Evolutionary conservation across 2,329 filamentous ascomycete species (phyloP).

Genomic region (Trichocomaceae sp.): DNA sequence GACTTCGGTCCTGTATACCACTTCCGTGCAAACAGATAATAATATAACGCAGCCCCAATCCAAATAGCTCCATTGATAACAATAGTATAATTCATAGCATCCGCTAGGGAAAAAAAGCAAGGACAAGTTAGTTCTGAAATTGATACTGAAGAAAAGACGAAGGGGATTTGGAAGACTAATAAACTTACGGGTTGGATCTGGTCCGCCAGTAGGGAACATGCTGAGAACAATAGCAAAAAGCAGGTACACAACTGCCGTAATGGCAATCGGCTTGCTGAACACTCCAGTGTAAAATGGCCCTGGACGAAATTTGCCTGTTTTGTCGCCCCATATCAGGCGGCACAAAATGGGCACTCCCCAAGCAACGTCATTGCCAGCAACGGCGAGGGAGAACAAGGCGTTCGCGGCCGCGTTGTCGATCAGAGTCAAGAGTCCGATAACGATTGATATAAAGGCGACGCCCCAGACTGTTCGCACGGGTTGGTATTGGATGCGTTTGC

Average conservation of each 20-base stretch:
- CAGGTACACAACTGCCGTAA: conserved; percentile 42
- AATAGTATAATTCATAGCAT: conserved; percentile 58
- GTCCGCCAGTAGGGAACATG: conserved; percentile 55
- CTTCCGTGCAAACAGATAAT: conserved; percentile 51
- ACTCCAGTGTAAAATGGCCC: conserved; percentile 55
- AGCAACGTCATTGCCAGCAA: conserved; percentile 56
- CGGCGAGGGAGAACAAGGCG: conserved; percentile 54
- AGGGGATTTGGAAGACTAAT: neutral
- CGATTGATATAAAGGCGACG: conserved; percentile 44
- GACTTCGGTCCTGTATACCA: conserved; percentile 56
- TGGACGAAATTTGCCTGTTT: conserved; percentile 48
- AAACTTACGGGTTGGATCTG: conserved; percentile 43
- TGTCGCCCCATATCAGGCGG: conserved; percentile 51
- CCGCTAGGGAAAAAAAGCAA: conserved; percentile 20
- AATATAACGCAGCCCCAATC: conserved; percentile 52
- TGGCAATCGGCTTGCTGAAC: conserved; percentile 48
- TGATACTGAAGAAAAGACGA: conserved; percentile 3
- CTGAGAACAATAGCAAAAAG: conserved; percentile 44
- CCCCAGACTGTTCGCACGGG: conserved; percentile 53
- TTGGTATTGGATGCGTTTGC: conserved; percentile 50
- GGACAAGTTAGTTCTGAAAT: neutral
- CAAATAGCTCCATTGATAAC: conserved; percentile 56
- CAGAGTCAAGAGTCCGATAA: conserved; percentile 53
- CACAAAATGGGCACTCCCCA: conserved; percentile 55
- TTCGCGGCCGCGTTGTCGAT: conserved; percentile 53